A percentile compares a stretch with the other conserved stretches of the same genome.
Conservation (phyloP, 768 basidiomycete species). For the Mycena chlorophos region DNA sequence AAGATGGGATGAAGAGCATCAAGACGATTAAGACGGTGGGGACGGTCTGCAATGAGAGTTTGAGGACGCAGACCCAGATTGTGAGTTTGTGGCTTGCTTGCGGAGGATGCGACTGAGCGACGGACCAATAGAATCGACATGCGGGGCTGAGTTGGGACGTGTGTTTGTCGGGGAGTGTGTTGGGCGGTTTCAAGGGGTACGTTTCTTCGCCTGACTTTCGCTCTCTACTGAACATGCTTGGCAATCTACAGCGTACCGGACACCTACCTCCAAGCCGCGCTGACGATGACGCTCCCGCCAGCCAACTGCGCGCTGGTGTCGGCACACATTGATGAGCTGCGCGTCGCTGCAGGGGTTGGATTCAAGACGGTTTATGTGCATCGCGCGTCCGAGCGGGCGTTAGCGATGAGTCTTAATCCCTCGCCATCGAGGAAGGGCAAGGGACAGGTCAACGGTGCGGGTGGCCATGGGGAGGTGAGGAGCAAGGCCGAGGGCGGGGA, state of each 20-base stretch:
- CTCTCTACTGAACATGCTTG: background rate
- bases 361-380: constrained; percentile 45
- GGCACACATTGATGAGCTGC: constrained; percentile 41
- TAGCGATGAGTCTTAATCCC: background rate
- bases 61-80: constrained; percentile 19
- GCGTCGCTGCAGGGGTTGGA: constrained; percentile 37
- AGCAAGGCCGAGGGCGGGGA: constrained; percentile 40
- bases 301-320: constrained; percentile 45
- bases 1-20: constrained; percentile 16
- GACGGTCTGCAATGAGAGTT: constrained; percentile 14
- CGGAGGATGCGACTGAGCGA: background rate
- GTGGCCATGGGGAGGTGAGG: constrained; percentile 22
- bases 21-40: constrained; percentile 17
- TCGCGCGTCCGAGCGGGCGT: constrained; percentile 32
- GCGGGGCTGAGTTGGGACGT: constrained; percentile 20
- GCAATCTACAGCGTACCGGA: constrained; percentile 28
- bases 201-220: background rate
- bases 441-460: constrained; percentile 14
- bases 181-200: constrained; percentile 14
- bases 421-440: constrained; percentile 1
- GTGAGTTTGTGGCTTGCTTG: background rate
- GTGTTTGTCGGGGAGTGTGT: constrained; percentile 14
- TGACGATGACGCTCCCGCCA: constrained; percentile 34
- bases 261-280: constrained; percentile 38
- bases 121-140: constrained; percentile 8